Conservation (phyloP, 164 flowering plant genomes). For the Platanus orientalis region DNA sequence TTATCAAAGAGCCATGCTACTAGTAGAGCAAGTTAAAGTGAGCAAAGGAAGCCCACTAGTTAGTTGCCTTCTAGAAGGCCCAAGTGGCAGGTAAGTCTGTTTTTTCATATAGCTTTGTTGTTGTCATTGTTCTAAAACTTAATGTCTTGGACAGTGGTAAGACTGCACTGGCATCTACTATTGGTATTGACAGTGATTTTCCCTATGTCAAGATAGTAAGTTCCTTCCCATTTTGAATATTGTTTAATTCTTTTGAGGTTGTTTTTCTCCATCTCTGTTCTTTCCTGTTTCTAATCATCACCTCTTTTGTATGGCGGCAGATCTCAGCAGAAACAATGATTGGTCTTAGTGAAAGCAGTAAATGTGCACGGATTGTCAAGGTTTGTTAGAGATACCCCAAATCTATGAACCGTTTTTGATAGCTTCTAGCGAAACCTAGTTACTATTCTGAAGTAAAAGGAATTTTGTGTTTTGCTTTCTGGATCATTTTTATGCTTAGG, state of each 20-base stretch:
- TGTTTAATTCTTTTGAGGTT: background rate
- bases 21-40: constrained; percentile 95
- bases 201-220: constrained; percentile 96
- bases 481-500: background rate
- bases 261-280: background rate
- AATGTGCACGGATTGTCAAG: constrained; percentile 93
- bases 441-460: background rate
- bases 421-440: background rate
- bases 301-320: constrained; percentile 26
- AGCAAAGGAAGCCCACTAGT: constrained; percentile 90
- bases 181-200: constrained; percentile 93
- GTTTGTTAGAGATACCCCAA: constrained; percentile 27
- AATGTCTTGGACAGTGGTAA: constrained; percentile 71
- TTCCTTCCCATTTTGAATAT: constrained; percentile 9
- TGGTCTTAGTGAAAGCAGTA: constrained; percentile 88
- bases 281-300: constrained; percentile 3
- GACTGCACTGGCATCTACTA: constrained; percentile 89
- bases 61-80: constrained; percentile 92
- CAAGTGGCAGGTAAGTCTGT: constrained; percentile 74
- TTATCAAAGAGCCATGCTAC: constrained; percentile 75
- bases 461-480: background rate
- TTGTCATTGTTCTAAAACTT: constrained; percentile 7
- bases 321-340: constrained; percentile 92
- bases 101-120: background rate
- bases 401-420: background rate